These are phyloP conservation scores for Umbilicus rupestris DNA, from an alignment of 164 flowering plant genomes.

Conservation along the genomic window DNA sequence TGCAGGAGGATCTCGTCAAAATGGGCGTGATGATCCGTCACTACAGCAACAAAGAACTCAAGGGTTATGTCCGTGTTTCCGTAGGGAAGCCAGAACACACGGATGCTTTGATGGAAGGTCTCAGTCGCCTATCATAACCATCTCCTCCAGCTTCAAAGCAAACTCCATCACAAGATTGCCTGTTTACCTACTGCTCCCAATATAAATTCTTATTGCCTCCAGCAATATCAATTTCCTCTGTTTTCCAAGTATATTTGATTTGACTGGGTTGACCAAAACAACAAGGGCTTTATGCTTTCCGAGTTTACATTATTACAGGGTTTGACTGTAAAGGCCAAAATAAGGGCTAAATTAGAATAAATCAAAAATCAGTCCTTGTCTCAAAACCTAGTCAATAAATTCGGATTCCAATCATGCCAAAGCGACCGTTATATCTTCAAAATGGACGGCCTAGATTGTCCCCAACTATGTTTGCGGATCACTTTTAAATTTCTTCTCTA, in stretches of 20 bases:
- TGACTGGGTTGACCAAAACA: too few relatives aligned
- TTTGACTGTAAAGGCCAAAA: too few relatives aligned
- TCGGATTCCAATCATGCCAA: neutral
- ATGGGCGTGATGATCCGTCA: constrained; percentile 99
- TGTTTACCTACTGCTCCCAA: too few relatives aligned
- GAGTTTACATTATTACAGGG: too few relatives aligned
- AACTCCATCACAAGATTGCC: too few relatives aligned
- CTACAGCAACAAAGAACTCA: constrained; percentile 75
- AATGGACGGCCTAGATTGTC: neutral
- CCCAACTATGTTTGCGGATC: neutral
- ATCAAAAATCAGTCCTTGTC: too few relatives aligned
- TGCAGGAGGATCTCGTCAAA: constrained; percentile 84
- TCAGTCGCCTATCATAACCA: constrained; percentile 26
- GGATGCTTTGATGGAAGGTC: constrained; percentile 60
- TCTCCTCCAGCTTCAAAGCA: neutral
- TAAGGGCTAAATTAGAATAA: too few relatives aligned
- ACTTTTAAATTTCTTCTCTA: neutral
- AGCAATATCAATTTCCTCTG: too few relatives aligned
- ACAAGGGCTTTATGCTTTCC: too few relatives aligned
- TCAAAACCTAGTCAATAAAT: neutral
- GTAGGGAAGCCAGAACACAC: constrained; percentile 99
- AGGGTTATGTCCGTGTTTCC: constrained; percentile 78
- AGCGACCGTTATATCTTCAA: neutral
- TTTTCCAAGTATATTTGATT: too few relatives aligned
- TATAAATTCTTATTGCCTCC: too few relatives aligned